Evolutionary conservation across 768 basidiomycete genomes (phyloP).

Genomic region (Flagelloscypha sp.): DNA sequence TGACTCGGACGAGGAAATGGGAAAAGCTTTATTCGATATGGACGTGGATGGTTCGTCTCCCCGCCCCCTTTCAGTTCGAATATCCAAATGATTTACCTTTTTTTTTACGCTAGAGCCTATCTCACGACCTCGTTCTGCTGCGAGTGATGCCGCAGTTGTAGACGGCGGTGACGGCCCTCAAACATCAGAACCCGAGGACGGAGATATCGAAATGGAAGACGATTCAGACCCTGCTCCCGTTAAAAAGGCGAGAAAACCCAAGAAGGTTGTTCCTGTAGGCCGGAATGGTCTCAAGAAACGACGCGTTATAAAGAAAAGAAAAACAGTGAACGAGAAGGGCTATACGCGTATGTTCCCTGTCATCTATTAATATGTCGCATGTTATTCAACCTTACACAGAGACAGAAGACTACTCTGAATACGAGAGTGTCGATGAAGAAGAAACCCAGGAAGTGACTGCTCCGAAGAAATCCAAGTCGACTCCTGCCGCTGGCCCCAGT

Average conservation of each 20-base stretch:
- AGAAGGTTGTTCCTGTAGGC: slow-evolving; percentile 65
- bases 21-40: slow-evolving; percentile 65
- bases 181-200: slow-evolving; percentile 19
- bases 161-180: slow-evolving; percentile 18
- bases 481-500: too few species aligned
- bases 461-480: too few species aligned
- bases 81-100: background rate
- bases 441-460: slow-evolving; percentile 26
- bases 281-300: slow-evolving; percentile 72
- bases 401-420: slow-evolving; percentile 72
- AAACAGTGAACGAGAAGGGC: slow-evolving; percentile 53
- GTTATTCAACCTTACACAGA: slow-evolving; percentile 28
- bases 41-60: slow-evolving; percentile 44
- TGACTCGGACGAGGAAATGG: slow-evolving; percentile 33
- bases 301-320: slow-evolving; percentile 51
- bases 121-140: background rate
- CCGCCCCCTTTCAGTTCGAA: background rate
- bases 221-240: slow-evolving; percentile 29
- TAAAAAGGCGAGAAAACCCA: slow-evolving; percentile 32
- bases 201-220: slow-evolving; percentile 20
- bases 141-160: slow-evolving; percentile 8
- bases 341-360: slow-evolving; percentile 50
- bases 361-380: background rate
- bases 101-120: background rate
- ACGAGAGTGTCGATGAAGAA: slow-evolving; percentile 68